phyloP scores from a whole-genome alignment of 257 asterid species.

The Salvia miltiorrhiza region DNA sequence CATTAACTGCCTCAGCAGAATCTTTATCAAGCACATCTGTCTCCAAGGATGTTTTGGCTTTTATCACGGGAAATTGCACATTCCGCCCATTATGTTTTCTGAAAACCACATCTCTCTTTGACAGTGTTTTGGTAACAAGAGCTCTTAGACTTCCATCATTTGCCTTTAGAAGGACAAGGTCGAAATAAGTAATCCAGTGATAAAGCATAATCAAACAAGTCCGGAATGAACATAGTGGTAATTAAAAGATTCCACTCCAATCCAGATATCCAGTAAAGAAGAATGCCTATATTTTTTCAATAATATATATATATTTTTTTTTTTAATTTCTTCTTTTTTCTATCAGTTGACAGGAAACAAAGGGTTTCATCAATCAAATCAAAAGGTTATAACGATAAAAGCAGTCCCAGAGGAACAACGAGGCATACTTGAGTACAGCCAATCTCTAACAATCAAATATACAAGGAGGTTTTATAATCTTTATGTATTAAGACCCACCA shows the following conservation, averaged over 20 bases:
- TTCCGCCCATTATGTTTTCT: conserved; percentile 18
- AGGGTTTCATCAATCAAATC: not conserved
- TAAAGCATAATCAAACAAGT: not conserved
- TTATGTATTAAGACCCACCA: not conserved
- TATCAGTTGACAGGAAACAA: not conserved
- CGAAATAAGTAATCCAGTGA: not conserved
- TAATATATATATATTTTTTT: too few relatives aligned
- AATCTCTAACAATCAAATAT: not conserved
- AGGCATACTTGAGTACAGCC: not conserved
- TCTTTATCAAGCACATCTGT: conserved; percentile 46
- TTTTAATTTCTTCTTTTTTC: too few relatives aligned
- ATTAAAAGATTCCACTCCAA: not conserved
- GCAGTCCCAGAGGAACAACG: not conserved
- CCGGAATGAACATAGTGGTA: not conserved
- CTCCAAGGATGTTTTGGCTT: conserved; percentile 48
- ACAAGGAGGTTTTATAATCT: not conserved
- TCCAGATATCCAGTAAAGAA: not conserved
- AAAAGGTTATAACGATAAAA: not conserved
- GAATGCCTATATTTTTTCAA: too few relatives aligned
- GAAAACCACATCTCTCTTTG: conserved; percentile 23
- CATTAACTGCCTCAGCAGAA: conserved; percentile 38
- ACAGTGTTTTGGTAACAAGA: conserved; percentile 23
- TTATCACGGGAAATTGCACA: conserved; percentile 24
- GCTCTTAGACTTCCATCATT: conserved; percentile 29
- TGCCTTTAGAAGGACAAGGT: conserved; percentile 37